Conservation (phyloP, 805 yeast species). For the Nakazawaea molendinolei region DNA sequence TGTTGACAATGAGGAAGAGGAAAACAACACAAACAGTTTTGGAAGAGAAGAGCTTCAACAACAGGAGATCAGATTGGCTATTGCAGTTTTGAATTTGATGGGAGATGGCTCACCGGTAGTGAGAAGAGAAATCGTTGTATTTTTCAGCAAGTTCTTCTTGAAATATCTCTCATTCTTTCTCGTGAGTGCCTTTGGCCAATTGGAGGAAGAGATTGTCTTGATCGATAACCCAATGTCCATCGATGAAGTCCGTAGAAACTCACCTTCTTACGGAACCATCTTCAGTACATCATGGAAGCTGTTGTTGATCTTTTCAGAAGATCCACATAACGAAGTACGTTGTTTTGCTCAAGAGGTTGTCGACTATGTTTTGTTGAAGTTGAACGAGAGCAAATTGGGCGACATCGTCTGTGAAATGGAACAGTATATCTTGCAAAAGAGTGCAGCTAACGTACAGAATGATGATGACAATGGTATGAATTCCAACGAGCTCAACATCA, state of each 20-base stretch:
- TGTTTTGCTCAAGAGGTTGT: slow-evolving; percentile 66
- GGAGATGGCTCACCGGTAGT: slow-evolving; percentile 90
- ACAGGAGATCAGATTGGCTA: slow-evolving; percentile 66
- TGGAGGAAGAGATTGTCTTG: slow-evolving; percentile 72
- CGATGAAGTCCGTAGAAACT: slow-evolving; percentile 55
- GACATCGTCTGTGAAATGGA: slow-evolving; percentile 63
- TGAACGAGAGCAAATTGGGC: slow-evolving; percentile 61
- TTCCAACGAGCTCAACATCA: slow-evolving; percentile 4
- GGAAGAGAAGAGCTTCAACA: slow-evolving; percentile 41
- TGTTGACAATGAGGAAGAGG: slow-evolving; percentile 28
- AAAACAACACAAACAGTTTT: slow-evolving; percentile 18
- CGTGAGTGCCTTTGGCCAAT: slow-evolving; percentile 79
- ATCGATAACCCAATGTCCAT: slow-evolving; percentile 54
- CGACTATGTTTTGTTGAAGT: slow-evolving; percentile 59
- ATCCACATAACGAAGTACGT: slow-evolving; percentile 79
- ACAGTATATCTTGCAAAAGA: slow-evolving; percentile 49
- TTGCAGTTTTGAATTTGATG: slow-evolving; percentile 56
- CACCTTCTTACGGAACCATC: slow-evolving; percentile 83
- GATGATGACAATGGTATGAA: slow-evolving; percentile 8
- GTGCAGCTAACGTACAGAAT: slow-evolving; percentile 16
- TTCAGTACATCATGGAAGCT: slow-evolving; percentile 87
- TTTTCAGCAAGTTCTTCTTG: slow-evolving; percentile 66
- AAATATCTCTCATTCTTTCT: slow-evolving; percentile 69
- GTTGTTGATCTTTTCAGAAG: slow-evolving; percentile 70
- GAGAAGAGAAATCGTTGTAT: slow-evolving; percentile 74